Percentiles rank a stretch among this genome's conserved stretches.
These are phyloP conservation scores for Phaeosphaeriaceae sp. DNA, from an alignment of 2,329 filamentous ascomycete species.

Conservation along the genomic window DNA sequence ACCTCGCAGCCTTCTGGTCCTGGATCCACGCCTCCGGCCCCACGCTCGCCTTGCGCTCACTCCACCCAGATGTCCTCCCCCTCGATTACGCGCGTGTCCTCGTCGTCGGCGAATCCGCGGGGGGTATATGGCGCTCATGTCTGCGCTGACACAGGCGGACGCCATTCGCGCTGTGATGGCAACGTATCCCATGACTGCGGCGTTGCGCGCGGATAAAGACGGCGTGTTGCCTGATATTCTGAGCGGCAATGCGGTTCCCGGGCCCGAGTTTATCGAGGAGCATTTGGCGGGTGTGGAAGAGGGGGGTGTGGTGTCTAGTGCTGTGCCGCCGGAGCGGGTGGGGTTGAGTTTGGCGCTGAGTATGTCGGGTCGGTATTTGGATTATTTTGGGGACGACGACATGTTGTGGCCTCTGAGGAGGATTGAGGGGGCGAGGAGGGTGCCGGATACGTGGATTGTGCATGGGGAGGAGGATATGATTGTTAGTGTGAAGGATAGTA, in stretches of 20 bases:
- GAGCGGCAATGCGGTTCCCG: constrained; percentile 10
- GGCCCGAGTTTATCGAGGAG: constrained; percentile 23
- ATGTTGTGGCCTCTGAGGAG: constrained; percentile 32
- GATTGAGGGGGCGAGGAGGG: constrained; percentile 26
- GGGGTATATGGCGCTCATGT: constrained; percentile 48
- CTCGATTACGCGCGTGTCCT: constrained; percentile 38
- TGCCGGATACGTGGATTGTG: constrained; percentile 39
- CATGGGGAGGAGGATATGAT: constrained; percentile 39
- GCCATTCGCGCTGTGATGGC: constrained; percentile 28
- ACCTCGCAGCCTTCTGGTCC: constrained; percentile 56
- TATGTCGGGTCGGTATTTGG: constrained; percentile 26
- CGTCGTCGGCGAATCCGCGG: constrained; percentile 47
- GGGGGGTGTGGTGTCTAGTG: constrained; percentile 24
- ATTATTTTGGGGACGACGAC: constrained; percentile 34
- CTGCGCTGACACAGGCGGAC: constrained; percentile 25
- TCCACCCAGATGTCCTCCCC: constrained; percentile 2
- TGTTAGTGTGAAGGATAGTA: constrained; percentile 34
- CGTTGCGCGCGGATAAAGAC: not conserved
- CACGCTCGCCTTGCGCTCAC: constrained; percentile 6
- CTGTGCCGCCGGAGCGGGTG: constrained; percentile 24
- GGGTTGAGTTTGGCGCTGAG: constrained; percentile 22
- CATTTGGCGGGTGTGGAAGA: constrained; percentile 25
- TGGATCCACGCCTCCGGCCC: constrained; percentile 48
- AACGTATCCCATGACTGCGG: constrained; percentile 35
- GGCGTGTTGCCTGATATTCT: not conserved